Evolutionary conservation across 176 grass and related monocot species (phyloP).

Genomic region (Carex littledalei): DNA sequence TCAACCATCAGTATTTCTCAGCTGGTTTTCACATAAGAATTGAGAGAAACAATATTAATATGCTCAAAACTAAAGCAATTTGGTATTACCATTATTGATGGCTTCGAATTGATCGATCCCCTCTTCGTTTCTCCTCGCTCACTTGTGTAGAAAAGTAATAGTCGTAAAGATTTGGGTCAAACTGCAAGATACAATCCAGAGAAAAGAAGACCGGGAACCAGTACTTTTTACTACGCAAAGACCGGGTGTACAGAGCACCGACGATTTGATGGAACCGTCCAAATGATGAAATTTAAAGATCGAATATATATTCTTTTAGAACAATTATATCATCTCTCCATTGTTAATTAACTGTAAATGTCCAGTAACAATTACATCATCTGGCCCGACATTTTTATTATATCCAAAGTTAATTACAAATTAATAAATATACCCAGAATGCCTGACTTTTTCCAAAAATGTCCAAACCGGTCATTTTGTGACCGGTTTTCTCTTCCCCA

Average conservation of each 20-base stretch:
- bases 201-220: neutral
- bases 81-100: slow-evolving; percentile 14
- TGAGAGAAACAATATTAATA: neutral
- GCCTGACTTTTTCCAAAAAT: too few relatives aligned
- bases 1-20: neutral
- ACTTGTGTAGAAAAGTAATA: slow-evolving; percentile 3
- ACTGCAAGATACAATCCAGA: neutral
- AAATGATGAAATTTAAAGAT: neutral
- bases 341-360: neutral
- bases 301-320: neutral
- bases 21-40: neutral
- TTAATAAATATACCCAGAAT: too few relatives aligned
- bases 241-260: neutral
- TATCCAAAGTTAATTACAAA: too few relatives aligned
- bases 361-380: neutral
- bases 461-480: too few relatives aligned
- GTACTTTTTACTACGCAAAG: neutral
- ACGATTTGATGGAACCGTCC: neutral
- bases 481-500: too few relatives aligned
- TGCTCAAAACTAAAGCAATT: neutral
- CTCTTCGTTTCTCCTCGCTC: neutral
- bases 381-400: too few relatives aligned
- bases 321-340: neutral
- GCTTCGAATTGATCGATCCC: neutral
- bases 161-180: slow-evolving; percentile 15